phyloP scores from a whole-genome alignment of 2,329 filamentous ascomycete species.

The Penicillium griseofulvum region DNA sequence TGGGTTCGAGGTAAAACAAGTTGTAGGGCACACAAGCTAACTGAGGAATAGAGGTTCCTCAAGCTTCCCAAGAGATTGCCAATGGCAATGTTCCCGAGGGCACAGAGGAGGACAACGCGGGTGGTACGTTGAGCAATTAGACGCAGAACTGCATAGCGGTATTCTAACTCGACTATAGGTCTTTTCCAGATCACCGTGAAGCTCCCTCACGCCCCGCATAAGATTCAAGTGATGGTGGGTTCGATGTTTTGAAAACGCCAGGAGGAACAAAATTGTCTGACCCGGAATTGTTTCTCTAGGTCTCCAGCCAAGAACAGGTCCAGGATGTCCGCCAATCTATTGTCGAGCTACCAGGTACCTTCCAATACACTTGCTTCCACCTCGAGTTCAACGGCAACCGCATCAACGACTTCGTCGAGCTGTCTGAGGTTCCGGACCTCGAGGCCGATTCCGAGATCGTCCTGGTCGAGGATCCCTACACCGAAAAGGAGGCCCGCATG shows the following conservation, averaged over 20 bases:
- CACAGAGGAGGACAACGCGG: constrained; percentile 36
- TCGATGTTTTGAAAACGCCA: constrained; percentile 2
- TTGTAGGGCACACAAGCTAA: constrained; percentile 9
- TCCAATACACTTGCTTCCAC: constrained; percentile 98
- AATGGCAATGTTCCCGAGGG: constrained; percentile 37
- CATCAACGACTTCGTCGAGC: constrained; percentile 91
- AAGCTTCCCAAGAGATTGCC: constrained; percentile 28
- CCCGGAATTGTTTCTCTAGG: constrained; percentile 49
- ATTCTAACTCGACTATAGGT: constrained; percentile 34
- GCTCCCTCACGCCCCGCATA: constrained; percentile 74
- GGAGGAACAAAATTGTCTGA: constrained; percentile 22
- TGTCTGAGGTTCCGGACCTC: constrained; percentile 83
- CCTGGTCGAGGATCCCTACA: constrained; percentile 92
- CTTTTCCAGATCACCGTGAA: constrained; percentile 73
- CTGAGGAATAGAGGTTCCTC: constrained; percentile 31
- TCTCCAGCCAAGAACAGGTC: constrained; percentile 90
- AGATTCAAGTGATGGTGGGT: constrained; percentile 81
- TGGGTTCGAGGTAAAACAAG: constrained; percentile 1
- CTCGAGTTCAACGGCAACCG: constrained; percentile 84
- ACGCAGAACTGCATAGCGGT: neutral
- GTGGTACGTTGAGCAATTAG: constrained; percentile 29
- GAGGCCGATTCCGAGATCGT: constrained; percentile 72
- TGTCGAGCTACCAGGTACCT: constrained; percentile 86
- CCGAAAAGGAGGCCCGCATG: constrained; percentile 95
- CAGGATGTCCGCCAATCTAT: constrained; percentile 97